Base-by-base conservation (phyloP, 2,329 filamentous ascomycete species). In the Aspergillus neotritici region DNA sequence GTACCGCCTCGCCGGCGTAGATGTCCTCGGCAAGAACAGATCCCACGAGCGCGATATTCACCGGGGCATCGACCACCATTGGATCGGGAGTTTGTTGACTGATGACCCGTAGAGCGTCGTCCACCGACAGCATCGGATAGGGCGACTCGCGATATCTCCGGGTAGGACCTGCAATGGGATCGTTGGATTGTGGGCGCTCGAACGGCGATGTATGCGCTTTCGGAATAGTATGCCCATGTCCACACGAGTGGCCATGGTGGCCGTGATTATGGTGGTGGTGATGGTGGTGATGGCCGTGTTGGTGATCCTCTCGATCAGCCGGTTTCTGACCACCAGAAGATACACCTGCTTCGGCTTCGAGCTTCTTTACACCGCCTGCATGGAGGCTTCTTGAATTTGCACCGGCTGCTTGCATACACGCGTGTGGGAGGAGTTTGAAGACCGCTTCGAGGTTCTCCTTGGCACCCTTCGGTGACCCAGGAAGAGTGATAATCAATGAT, bases 391-490 rank as follows among this genome's bases (percentile, higher is more conserved):
- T 78, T 0, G 93, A 97, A 59, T 94, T 81, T 11, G 80, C 82
- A 1, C 91, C 93, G 0, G 86, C 81, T 21, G 87, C 86, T 70
- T 97, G 91, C 6, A 86, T 71, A 54, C 93, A 98, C n/a, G 93
- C 93, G 67, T 98, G 93, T 0, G 91, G 90, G 5, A 98, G 70
- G n/a, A 91, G 81, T 61, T 89, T 94, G 49, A 98, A 72, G 5
- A 98, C 75, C 1, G 90, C 83, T 59, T 93, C 82, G 0, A 98
- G 77, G 60, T 97, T 98, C 70, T 98, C 93, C 58, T 82, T 87
- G 7, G 93, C 93, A 1, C 90, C 93, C 64, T 97, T 97, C 0
- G 93, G 93, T 0, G 91, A 97, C 1, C 93, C 93, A 0, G 93
- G 93, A 3, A 98, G 72, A 0, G 93, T 98, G 49, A 96, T 70